Conservation (phyloP, 148 eudicot species). For the Silene uniflora region DNA sequence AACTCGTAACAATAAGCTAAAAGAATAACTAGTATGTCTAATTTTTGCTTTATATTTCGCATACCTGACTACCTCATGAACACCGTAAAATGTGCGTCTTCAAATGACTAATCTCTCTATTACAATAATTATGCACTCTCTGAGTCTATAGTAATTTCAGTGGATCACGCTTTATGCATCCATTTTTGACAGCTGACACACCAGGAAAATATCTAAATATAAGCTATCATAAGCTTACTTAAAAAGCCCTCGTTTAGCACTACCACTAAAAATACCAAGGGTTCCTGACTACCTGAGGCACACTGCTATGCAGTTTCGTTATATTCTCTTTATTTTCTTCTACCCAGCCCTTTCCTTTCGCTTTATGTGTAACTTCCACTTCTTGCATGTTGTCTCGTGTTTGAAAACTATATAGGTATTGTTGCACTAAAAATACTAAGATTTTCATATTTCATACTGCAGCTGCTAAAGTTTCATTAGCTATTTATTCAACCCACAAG, state of each 20-base stretch:
- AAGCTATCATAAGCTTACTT: not conserved
- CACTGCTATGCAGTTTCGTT: too few species aligned
- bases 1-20: not conserved
- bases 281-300: not conserved
- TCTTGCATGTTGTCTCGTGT: not conserved
- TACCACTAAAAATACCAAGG: not conserved
- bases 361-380: not conserved
- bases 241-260: not conserved
- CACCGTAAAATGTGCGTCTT: not conserved
- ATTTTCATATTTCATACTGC: not conserved
- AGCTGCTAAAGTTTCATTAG: not conserved
- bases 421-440: not conserved
- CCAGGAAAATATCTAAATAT: not conserved
- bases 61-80: not conserved
- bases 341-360: not conserved
- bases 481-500: not conserved
- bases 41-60: not conserved
- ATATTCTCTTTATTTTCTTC: not conserved
- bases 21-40: not conserved
- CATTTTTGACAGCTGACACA: not conserved
- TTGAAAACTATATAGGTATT: not conserved
- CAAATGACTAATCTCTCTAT: not conserved
- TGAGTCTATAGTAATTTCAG: not conserved
- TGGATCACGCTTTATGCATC: not conserved
- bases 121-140: slow-evolving; percentile 4